Evolutionary conservation across 1,284 basidiomycete genomes (phyloP), one percentile per base, ranked within the genome.

Genomic region (Amylostereum areolatum): DNA sequence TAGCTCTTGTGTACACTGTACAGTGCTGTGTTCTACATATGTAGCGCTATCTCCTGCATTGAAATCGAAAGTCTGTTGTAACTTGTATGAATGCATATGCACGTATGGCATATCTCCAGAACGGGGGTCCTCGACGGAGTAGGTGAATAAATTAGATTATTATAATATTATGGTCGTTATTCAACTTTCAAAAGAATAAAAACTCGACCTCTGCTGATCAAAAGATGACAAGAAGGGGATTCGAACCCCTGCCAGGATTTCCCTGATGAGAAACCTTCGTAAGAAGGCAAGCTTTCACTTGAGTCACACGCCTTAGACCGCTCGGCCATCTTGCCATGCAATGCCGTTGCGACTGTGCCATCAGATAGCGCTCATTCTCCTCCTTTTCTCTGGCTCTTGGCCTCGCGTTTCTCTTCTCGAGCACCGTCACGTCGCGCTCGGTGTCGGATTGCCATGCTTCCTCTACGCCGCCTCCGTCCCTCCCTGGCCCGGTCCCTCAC

Each of bases 171-270:
- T 41, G 8, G 24, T 11, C 10, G 39, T 11, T 41, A 25, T 41
- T 7, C 28, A 29, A 24, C 18, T 28, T 37, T 9, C 9, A 35
- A 18, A 25, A n/a, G 7, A 1, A 10, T 40, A 18, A 12, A 53
- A 3, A 6, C n/a, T n/a, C n/a, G n/a, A n/a, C n/a, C n/a, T n/a
- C n/a, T n/a, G n/a, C n/a, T n/a, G 3, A 7, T 24, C 45, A 63
- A 65, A 57, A 41, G 5, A 43, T 67, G 66, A 67, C 66, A 66
- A 66, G 64, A 67, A 61, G 61, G 66, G 66, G 66, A 68, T 68
- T 68, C 57, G 67, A 69, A 68, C 67, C 66, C 67, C 61, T 61
- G 66, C 66, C 66, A 57, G n/a, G 56, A 54, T 58, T 66, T 60
- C 63, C 54, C 55, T 58, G 64, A 66, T 66, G 66, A 66, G 66